Percentiles rank a stretch among this genome's conserved stretches.
These are phyloP conservation scores for Candida multigemmis DNA, from an alignment of 805 yeast species.

Conservation along the genomic window DNA sequence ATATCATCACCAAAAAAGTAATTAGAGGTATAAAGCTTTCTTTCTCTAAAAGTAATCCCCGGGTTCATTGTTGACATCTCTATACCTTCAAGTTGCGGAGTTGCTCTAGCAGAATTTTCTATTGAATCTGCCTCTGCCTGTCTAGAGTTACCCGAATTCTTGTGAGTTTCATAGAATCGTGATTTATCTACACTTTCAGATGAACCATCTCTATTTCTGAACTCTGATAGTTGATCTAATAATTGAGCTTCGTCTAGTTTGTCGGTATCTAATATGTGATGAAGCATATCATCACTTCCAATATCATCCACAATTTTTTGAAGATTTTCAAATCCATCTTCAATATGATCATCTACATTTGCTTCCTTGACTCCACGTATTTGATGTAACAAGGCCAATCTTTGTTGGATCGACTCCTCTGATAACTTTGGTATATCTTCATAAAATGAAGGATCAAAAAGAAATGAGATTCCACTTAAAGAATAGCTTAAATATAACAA, in stretches of 20 bases:
- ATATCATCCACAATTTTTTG: slow-evolving; percentile 23
- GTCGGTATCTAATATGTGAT: slow-evolving; percentile 8
- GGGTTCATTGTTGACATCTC: slow-evolving; percentile 43
- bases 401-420: slow-evolving; percentile 21
- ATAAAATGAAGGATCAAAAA: slow-evolving; percentile 66
- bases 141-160: slow-evolving; percentile 4
- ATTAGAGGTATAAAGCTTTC: slow-evolving; percentile 53
- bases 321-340: slow-evolving; percentile 15
- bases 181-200: slow-evolving; percentile 2
- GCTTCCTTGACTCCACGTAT: slow-evolving; percentile 15
- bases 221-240: slow-evolving; percentile 6
- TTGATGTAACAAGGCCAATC: slow-evolving; percentile 23
- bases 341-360: slow-evolving; percentile 11
- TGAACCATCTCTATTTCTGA: slow-evolving; percentile 3
- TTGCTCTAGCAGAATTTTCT: slow-evolving; percentile 33
- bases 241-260: slow-evolving; percentile 5
- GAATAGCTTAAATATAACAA: slow-evolving; percentile 50
- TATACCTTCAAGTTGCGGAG: slow-evolving; percentile 36
- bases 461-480: slow-evolving; percentile 58
- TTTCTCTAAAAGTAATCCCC: slow-evolving; percentile 46
- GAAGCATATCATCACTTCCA: slow-evolving; percentile 10
- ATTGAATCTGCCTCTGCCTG: slow-evolving; percentile 8
- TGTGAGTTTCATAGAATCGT: slow-evolving; percentile 1
- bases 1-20: slow-evolving; percentile 54
- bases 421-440: slow-evolving; percentile 33